Conservation (phyloP, 73 alveolate genomes). For the Stentor coeruleus region DNA sequence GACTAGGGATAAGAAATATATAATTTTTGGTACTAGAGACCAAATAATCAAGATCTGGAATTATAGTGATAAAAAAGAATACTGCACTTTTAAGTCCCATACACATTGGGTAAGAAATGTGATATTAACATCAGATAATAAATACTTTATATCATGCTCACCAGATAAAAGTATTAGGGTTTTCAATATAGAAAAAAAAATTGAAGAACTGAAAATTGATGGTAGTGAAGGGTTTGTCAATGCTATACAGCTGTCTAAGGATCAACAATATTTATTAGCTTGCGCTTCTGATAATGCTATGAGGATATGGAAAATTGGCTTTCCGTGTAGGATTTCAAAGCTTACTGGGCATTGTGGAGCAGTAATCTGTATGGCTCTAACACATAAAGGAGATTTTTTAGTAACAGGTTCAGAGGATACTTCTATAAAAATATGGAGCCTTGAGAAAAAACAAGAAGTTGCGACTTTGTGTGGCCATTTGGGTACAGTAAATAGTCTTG, state of each 20-base stretch:
- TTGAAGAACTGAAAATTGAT: not conserved
- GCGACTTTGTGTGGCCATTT: no score
- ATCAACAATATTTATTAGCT: not conserved
- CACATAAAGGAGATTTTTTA: no score
- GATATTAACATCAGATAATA: not conserved
- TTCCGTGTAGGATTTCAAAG: no score
- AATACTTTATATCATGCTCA: not conserved
- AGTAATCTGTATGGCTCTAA: no score
- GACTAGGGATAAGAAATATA: not conserved
- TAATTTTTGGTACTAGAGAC: not conserved
- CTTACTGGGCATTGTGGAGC: no score
- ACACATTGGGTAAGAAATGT: not conserved
- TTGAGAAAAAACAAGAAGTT: no score
- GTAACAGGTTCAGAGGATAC: no score
- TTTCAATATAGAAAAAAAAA: not conserved
- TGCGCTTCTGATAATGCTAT: not conserved
- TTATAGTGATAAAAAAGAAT: not conserved
- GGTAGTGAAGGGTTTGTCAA: not conserved
- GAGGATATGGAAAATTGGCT: not conserved
- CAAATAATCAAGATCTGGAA: not conserved
- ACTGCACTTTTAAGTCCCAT: not conserved
- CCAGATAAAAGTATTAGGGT: not conserved
- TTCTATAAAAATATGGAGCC: no score
- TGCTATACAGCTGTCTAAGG: not conserved
- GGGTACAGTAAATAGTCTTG: no score